phyloP scores from a whole-genome alignment of 2,329 filamentous ascomycete genomes.

The Pseudogymnoascus sp. region DNA sequence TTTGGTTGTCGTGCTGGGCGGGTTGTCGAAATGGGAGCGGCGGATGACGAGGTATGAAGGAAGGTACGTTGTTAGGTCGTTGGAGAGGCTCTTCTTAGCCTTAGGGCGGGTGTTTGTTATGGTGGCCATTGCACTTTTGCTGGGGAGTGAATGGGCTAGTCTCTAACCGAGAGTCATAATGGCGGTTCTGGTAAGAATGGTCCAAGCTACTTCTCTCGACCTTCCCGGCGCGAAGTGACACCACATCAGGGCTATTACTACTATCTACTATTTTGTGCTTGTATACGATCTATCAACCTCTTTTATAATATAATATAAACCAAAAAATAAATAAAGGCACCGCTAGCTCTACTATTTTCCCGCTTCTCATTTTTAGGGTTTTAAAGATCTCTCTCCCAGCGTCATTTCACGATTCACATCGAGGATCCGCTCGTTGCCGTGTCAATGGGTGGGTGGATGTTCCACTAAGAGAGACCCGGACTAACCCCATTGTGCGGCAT shows the following conservation, averaged over 20 bases:
- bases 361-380: background rate
- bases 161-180: background rate
- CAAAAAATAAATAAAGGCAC: background rate
- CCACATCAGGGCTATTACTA: background rate
- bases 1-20: background rate
- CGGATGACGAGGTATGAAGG: constrained; percentile 2
- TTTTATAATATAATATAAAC: background rate
- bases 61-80: constrained; percentile 4
- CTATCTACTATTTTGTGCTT: background rate
- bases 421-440: constrained; percentile 4
- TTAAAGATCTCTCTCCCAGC: background rate
- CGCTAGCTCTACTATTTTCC: background rate
- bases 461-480: constrained; percentile 2
- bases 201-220: background rate
- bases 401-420: background rate
- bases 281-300: background rate
- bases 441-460: constrained; percentile 6
- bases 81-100: background rate
- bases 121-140: background rate
- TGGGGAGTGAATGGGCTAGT: background rate
- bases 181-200: background rate
- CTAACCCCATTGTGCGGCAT: constrained; percentile 2
- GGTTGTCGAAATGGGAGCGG: background rate
- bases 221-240: background rate
- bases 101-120: constrained; percentile 2